phyloP scores from a whole-genome alignment of 1,284 basidiomycete genomes.

The Quambalaria eucalypti region DNA sequence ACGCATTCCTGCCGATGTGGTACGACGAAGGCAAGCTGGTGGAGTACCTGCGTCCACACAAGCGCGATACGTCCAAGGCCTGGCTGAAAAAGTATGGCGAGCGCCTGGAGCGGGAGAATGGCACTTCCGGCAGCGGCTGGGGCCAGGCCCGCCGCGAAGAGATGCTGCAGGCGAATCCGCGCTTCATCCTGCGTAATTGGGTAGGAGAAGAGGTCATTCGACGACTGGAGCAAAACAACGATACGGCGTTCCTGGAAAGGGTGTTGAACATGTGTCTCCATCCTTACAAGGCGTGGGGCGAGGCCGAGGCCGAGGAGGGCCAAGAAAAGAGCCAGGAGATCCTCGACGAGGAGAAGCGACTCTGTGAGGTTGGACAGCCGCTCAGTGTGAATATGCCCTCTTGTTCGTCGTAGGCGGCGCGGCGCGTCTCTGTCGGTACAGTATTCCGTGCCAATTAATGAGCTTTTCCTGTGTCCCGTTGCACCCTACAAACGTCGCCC shows the following conservation, averaged over 20 bases:
- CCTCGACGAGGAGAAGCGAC: constrained; percentile 50
- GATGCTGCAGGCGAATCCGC: constrained; percentile 29
- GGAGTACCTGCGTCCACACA: constrained; percentile 14
- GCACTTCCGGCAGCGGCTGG: not conserved
- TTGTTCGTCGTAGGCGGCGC: constrained; percentile 33
- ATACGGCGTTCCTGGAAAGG: constrained; percentile 29
- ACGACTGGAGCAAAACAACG: constrained; percentile 27
- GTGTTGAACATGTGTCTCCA: constrained; percentile 31
- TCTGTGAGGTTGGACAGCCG: constrained; percentile 27
- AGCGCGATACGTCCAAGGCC: constrained; percentile 13
- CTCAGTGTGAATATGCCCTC: constrained; percentile 30
- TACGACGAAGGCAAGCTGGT: constrained; percentile 13
- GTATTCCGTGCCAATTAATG: no score
- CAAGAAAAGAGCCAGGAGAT: constrained; percentile 47
- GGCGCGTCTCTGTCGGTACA: no score
- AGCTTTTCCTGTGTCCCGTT: no score
- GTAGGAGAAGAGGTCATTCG: constrained; percentile 36
- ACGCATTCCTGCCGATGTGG: constrained; percentile 20
- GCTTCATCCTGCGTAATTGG: constrained; percentile 43
- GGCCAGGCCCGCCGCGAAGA: not conserved
- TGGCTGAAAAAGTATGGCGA: constrained; percentile 29
- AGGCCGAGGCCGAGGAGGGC: constrained; percentile 2
- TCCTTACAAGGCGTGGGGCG: constrained; percentile 32
- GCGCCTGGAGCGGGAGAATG: constrained; percentile 16
- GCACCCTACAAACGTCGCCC: no score